Evolutionary conservation across 768 basidiomycete species (phyloP), one percentile per base, ranked within the genome.

Genomic region (Cubamyces lactineus): DNA sequence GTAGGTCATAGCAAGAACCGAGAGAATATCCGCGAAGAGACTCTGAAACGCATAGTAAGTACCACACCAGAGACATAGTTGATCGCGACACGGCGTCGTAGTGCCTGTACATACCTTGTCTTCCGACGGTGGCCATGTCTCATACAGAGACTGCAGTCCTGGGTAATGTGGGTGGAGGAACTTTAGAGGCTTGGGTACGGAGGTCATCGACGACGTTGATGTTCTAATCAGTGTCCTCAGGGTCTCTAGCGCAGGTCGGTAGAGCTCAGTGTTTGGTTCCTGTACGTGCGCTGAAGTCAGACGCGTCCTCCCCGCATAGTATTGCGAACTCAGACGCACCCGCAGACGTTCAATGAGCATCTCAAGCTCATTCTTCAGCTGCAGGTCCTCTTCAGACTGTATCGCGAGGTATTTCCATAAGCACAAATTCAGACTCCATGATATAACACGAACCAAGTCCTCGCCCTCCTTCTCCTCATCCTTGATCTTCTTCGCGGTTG

Each of bases 1-100:
- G 74, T 98, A 98, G 7, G 97, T 99, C 97, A 99, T 99, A 7
- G 96, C 97, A 47, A 99, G 87, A 6, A 98, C 96, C 41, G 96
- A 98, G 26, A 99, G 84, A 62, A 99, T 98, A 69, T 98, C 96
- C 24, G 95, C 95, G 72, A 98, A 96, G 45, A 97, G 84, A 67
- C 91, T 89, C 94, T 97, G 73, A 50, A 50, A 1, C 24, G 39
- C 19, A 16, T 39, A 11, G 50, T 66, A 55, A 55, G 41, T 19
- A 11, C 16, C 24, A 5, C n/a, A 26, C 58, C n/a, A 24, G 21
- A 23, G 19, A 11, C 0, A 43, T 13, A 5, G 17, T 17, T 19
- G n/a, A 34, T 39, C 15, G 15, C 3, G 7, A 1, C 7, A 8
- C 7, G 13, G 21, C 12, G 7, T 21, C 12, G 46, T 13, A 46